Evolutionary conservation across 2,329 filamentous ascomycete genomes (phyloP), one percentile per base, ranked within the genome.

Genomic region (Elsinoe fawcettii): DNA sequence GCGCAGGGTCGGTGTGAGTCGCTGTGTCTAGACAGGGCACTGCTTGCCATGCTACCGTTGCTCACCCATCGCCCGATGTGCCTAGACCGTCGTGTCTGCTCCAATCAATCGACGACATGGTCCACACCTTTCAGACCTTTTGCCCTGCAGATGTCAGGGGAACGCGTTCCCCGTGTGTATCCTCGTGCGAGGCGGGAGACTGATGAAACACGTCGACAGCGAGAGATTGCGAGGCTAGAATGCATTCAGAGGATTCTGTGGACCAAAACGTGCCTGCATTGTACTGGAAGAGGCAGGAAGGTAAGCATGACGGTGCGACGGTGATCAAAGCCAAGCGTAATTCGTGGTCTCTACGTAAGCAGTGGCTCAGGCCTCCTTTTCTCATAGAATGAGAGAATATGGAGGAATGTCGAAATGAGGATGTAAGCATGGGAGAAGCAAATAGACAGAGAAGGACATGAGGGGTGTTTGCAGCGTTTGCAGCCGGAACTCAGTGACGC

Each of bases 331-430:
- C 46, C 46, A 51, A 51, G 46, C 20, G 25, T 18, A 49, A 37
- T 32, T 53, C 49, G 49, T 9, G 49, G 49, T 53, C n/a, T 34
- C 25, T 37, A 53, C 49, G 49, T 53, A 53, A 39, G 49, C 49
- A 36, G 46, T 34, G 41, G 22, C 41, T 46, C 11, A 25, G 14
- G 41, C 41, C 41, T 23, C 23, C 22, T 44, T 8, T 23, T 18
- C 18, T 23, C 18, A 18, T 8, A 12, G 27, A 30, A 22, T 23
- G 9, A 5, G 20, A 16, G 41, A 5, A 20, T 20, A 11, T 11
- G 22, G 20, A 44, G 41, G 41, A 41, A 44, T 14, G 9, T 44
- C 7, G 3, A 6, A 8, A 14, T 4, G 41, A 16, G 9, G 18
- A 5, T 20, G 41, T 23, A 9, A 23, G 22, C 16, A 23, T 3